phyloP scores from a whole-genome alignment of 306 rosid genomes.

The Malus fusca region DNA sequence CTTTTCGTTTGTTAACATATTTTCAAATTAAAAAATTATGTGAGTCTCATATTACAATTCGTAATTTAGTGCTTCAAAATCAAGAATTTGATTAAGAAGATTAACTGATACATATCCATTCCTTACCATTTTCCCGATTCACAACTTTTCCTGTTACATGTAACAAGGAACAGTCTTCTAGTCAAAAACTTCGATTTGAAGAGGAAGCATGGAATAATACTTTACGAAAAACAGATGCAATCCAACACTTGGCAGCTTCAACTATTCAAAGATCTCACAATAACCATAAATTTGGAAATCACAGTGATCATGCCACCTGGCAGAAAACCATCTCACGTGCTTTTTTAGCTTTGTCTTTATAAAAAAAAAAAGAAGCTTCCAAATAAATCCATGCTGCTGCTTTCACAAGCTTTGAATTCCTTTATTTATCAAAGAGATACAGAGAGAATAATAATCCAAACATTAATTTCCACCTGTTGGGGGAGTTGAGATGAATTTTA shows the following conservation, averaged over 20 bases:
- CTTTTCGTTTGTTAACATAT: too few species aligned
- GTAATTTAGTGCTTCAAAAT: too few species aligned
- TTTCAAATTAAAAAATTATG: too few species aligned
- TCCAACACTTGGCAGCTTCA: background rate
- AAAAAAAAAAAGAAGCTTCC: background rate
- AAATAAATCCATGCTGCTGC: conserved; percentile 2
- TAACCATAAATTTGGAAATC: background rate
- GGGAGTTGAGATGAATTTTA: conserved; percentile 2
- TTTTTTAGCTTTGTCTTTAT: background rate
- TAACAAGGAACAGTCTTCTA: too few species aligned
- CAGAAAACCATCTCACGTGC: background rate
- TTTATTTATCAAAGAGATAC: conserved; percentile 2
- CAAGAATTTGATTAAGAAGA: too few species aligned
- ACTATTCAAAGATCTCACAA: background rate
- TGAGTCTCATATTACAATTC: too few species aligned
- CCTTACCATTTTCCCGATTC: too few species aligned
- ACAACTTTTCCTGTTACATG: too few species aligned
- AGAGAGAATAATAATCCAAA: conserved; percentile 2
- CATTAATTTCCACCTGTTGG: conserved; percentile 8
- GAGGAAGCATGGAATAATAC: too few species aligned
- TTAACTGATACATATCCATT: too few species aligned
- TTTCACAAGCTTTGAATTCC: conserved; percentile 7
- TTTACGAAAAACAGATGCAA: too few species aligned
- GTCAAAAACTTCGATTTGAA: too few species aligned
- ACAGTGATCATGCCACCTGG: background rate